Evolutionary conservation across 2,329 filamentous ascomycete species (phyloP), one percentile per base, ranked within the genome.

Genomic region (Penicillium sp.): DNA sequence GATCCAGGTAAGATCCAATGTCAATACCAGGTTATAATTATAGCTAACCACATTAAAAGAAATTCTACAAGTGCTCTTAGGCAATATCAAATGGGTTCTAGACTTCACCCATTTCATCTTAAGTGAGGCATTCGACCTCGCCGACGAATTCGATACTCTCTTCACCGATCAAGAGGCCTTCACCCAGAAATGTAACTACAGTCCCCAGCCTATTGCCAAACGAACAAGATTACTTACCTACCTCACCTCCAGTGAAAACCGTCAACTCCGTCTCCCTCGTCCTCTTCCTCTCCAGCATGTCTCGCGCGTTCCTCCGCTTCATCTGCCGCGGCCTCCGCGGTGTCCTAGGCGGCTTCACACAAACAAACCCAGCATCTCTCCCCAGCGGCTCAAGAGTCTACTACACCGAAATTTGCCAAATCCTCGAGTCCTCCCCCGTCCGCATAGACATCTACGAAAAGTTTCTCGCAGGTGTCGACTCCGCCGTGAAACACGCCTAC

Each of bases 71-170:
- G 84, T 87, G 43, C 77, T 95, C 11, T 82, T 87, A 5, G 89
- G 90, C 22, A 88, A 91, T 52, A 85, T 89, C 4, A 87, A 84
- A 67, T 97, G 92, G 92, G 84, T 85, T 0, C 79, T 92, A 33
- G 88, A 93, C 59, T 77, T 86, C 49, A 78, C 81, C 57, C 75
- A 80, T 20, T 85, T 79, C 65, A 73, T 85, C 26, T 67, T 85
- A 40, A 80, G 83, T 61, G 80, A 82, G 27, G 69, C 87, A 37
- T 74, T 79, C 53, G 69, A 75, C 18, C 68, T 80, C 31, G 72
- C 74, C 14, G 72, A 78, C 47, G 72, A 72, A 5, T 67, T 77
- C 29, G 70, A 74, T 55, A 59, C 56, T 41, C 51, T 72, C 14
- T 62, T 70, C 20, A 58, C 64, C 29, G 69, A 73, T 50, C 63